Conservation (phyloP, 164 flowering plant genomes). For the Piper longum region DNA sequence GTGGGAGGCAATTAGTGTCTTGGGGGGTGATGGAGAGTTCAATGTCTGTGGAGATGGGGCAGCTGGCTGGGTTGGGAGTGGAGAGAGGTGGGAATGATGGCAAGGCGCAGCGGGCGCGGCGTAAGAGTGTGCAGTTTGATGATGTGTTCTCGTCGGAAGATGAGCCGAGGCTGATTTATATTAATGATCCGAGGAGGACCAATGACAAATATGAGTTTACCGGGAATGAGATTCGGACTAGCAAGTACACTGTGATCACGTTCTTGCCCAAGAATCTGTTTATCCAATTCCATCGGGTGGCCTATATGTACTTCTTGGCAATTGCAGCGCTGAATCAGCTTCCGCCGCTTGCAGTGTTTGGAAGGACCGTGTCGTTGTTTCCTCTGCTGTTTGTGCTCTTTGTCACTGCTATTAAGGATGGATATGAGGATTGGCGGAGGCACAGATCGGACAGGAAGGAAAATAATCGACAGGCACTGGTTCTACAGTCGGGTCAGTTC, state of each 20-base stretch:
- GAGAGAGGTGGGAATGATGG: slow-evolving; percentile 17
- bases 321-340: slow-evolving; percentile 93
- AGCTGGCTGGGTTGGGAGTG: slow-evolving; percentile 22
- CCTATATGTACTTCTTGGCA: slow-evolving; percentile 75
- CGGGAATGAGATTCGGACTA: slow-evolving; percentile 77
- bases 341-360: slow-evolving; percentile 94
- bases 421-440: slow-evolving; percentile 93
- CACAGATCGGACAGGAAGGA: slow-evolving; percentile 80
- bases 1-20: slow-evolving; percentile 30
- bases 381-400: slow-evolving; percentile 81
- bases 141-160: slow-evolving; percentile 30
- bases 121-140: slow-evolving; percentile 45
- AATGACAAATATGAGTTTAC: slow-evolving; percentile 76
- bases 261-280: slow-evolving; percentile 87
- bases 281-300: slow-evolving; percentile 86
- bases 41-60: slow-evolving; percentile 33
- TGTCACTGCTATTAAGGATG: slow-evolving; percentile 91
- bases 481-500: slow-evolving; percentile 46
- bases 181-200: slow-evolving; percentile 71
- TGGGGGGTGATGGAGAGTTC: slow-evolving; percentile 59
- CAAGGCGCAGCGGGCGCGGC: slow-evolving; percentile 35
- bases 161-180: slow-evolving; percentile 51
- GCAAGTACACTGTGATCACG: slow-evolving; percentile 71
- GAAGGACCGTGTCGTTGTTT: slow-evolving; percentile 84
- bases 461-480: slow-evolving; percentile 60